Evolutionary conservation across 768 basidiomycete genomes (phyloP).

Genomic region (Leccinellum albellum): DNA sequence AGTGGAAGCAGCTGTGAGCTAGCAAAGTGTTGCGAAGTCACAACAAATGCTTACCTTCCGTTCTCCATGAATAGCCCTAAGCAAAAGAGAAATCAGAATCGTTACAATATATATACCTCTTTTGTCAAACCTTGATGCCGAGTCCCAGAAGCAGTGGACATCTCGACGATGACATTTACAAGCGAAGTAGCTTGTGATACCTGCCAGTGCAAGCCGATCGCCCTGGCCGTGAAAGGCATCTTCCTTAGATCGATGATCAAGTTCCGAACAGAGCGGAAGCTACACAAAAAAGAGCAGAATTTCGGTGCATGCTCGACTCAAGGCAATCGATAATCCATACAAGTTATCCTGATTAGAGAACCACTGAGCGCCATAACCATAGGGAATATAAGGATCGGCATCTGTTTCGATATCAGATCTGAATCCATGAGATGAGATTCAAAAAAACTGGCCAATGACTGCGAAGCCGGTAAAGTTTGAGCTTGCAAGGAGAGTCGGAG

Average conservation of each 20-base stretch:
- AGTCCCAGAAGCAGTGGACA: conserved; percentile 59
- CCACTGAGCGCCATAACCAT: conserved; percentile 35
- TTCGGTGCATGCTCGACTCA: conserved; percentile 2
- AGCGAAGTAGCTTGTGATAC: conserved; percentile 74
- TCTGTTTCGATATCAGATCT: conserved; percentile 36
- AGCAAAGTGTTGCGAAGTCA: neutral
- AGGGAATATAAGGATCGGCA: conserved; percentile 66
- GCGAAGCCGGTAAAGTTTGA: conserved; percentile 62
- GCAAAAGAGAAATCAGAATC: neutral
- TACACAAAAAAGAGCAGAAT: conserved; percentile 18
- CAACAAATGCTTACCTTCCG: conserved; percentile 39
- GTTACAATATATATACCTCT: neutral
- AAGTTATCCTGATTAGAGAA: conserved; percentile 23
- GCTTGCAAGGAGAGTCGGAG: conserved; percentile 63
- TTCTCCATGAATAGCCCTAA: conserved; percentile 72
- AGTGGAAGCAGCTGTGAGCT: neutral
- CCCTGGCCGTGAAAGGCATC: conserved; percentile 49
- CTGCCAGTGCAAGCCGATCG: conserved; percentile 79
- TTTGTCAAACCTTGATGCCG: conserved; percentile 56
- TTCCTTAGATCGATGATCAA: conserved; percentile 65
- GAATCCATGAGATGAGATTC: conserved; percentile 1
- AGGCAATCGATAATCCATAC: conserved; percentile 2
- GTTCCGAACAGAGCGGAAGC: conserved; percentile 71
- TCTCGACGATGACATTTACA: conserved; percentile 65
- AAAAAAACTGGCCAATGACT: conserved; percentile 55